Evolutionary conservation across 139 green algal genomes (phyloP), one percentile per base, ranked within the genome.

Genomic region (Micromonas pusilla): DNA sequence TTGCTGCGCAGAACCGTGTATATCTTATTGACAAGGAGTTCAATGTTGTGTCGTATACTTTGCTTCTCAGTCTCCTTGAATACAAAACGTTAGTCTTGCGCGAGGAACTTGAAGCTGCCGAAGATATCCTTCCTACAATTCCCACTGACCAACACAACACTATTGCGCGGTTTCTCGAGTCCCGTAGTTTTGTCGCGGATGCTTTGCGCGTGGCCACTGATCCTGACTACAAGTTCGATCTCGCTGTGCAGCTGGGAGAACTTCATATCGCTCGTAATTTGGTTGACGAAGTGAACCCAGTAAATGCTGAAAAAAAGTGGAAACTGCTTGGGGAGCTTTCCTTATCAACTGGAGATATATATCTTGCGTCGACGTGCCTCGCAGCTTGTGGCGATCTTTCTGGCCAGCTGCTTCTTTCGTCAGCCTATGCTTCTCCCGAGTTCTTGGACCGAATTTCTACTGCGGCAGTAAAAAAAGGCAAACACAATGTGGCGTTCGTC

Each of bases 1-100:
- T 99, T 57, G 93, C 94, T 0, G 79, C 85, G 25, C 91, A 97
- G 84, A 91, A 87, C 78, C 80, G 91, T 6, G 82, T 97, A 0
- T 98, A 96, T 86, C 88, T 98, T 28, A 94, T 99, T 70, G 95
- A 99, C 90, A 92, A 90, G 82, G 74, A 88, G n/a, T 86, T 84
- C 83, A 25, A 37, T 20, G 25, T 81, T 52, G 73, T 70, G 28
- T 68, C 72, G 54, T 99, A 96, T 89, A 96, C 91, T 37, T 88
- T 99, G 86, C 87, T 97, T 79, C 86, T 99, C 65, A 87, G 83
- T 21, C 82, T 99, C 66, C 93, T 99, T 68, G 94, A 98, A 88
- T 98, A 96, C 91, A 99, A 96, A 82, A 96, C 91, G 3, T 84
- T 94, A 4, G 83, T 96, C 5, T 76, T 96, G 66, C 87, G 91